A percentile compares a stretch with the other conserved stretches of the same genome.
These are phyloP conservation scores for Abrus pulchellus DNA, from an alignment of 306 rosid species.

Conservation along the genomic window DNA sequence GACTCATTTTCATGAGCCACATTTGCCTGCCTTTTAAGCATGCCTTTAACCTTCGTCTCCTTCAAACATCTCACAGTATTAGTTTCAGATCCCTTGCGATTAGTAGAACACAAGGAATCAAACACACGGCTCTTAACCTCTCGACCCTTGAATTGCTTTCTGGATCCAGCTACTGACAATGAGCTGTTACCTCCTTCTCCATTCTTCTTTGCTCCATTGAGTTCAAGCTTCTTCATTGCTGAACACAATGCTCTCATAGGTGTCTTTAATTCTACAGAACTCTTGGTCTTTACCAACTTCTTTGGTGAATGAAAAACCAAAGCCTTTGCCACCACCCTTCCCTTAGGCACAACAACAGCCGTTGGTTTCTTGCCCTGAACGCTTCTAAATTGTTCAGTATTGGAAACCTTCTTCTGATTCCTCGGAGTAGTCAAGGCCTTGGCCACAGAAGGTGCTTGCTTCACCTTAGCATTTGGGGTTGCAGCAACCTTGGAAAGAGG, in stretches of 20 bases:
- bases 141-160: slow-evolving; percentile 72
- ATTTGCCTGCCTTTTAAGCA: slow-evolving; percentile 48
- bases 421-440: slow-evolving; percentile 89
- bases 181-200: slow-evolving; percentile 52
- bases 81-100: slow-evolving; percentile 55
- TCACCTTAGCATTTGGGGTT: slow-evolving; percentile 76
- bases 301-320: slow-evolving; percentile 85
- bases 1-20: slow-evolving; percentile 50
- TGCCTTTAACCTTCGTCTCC: slow-evolving; percentile 57
- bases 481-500: slow-evolving; percentile 57
- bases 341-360: slow-evolving; percentile 65
- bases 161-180: slow-evolving; percentile 55
- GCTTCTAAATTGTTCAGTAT: slow-evolving; percentile 72
- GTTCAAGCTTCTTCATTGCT: slow-evolving; percentile 84
- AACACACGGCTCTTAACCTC: slow-evolving; percentile 91
- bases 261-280: slow-evolving; percentile 61
- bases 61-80: slow-evolving; percentile 52
- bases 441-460: slow-evolving; percentile 54
- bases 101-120: slow-evolving; percentile 63
- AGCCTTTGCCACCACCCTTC: slow-evolving; percentile 67
- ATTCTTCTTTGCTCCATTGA: slow-evolving; percentile 67
- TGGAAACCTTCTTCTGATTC: slow-evolving; percentile 68
- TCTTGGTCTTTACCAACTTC: slow-evolving; percentile 59
- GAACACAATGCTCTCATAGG: slow-evolving; percentile 69
- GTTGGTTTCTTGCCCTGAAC: slow-evolving; percentile 71